Evolutionary conservation across 345 rosid species (phyloP), one percentile per base, ranked within the genome.

Genomic region (Corchorus olitorius): DNA sequence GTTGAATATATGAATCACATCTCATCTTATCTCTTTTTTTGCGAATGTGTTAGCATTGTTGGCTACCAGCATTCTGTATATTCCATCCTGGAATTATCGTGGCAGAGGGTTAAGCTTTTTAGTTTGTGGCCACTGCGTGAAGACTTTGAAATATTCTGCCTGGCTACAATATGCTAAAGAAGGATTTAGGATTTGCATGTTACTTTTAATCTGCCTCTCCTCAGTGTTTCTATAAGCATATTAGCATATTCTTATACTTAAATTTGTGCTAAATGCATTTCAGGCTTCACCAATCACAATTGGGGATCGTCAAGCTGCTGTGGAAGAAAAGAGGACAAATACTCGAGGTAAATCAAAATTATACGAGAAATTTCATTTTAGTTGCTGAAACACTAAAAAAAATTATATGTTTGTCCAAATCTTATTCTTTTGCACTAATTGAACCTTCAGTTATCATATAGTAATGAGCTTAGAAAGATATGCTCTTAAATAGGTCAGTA

Each of bases 301-400:
- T 58, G 88, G 88, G 82, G 88, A 83, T 83, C 80, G 61, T 5
- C 79, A 20, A 56, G 91, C 89, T 9, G 81, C 76, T 62, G 82
- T 89, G 16, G 89, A 89, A 81, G 91, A 84, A 76, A 89, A 89
- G 83, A 86, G 91, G 85, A 84, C 91, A 45, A 89, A 82, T 41
- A 80, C 84, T 73, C 87, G 87, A 79, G 93, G 93, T 83, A 77
- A 78, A 65, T 77, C 54, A 49, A 73, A 60, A 64, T 50, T 34
- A 33, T 9, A 4, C 2, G 46, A 54, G 43, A 65, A 16, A 54
- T 39, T 37, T 13, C 53, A 12, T 53, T 53, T 65, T 48, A 7
- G 17, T 41, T 8, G 5, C 78, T 53, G 17, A 55, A 53, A 19
- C 27, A 65, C 66, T 14, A 37, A 39, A 3, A 41, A 22, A 10